A percentile compares a stretch with the other conserved stretches of the same genome.
Conservation (phyloP, 495 filamentous ascomycete genomes). For the Choiromyces venosus region DNA sequence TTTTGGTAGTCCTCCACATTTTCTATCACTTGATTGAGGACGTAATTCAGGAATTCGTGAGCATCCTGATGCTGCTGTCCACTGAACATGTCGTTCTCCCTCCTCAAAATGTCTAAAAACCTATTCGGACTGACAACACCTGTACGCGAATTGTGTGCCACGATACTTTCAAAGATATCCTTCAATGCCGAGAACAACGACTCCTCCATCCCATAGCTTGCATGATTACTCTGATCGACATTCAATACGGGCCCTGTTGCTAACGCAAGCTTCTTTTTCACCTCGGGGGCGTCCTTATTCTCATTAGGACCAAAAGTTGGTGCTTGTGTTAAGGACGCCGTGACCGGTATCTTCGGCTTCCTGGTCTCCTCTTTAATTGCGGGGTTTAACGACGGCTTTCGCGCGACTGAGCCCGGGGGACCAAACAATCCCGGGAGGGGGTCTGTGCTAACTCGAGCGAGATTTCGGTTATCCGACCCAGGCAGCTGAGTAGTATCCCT, state of each 20-base stretch:
- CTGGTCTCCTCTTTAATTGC: constrained; percentile 34
- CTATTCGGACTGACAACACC: constrained; percentile 89
- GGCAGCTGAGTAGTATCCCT: constrained; percentile 50
- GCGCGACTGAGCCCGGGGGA: constrained; percentile 44
- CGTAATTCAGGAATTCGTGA: constrained; percentile 89
- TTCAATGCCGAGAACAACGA: constrained; percentile 89
- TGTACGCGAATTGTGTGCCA: constrained; percentile 71
- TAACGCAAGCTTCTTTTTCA: constrained; percentile 92
- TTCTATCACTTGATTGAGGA: constrained; percentile 92
- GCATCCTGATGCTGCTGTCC: constrained; percentile 97
- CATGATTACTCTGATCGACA: constrained; percentile 69
- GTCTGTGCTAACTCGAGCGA: constrained; percentile 50
- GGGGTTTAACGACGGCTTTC: constrained; percentile 44
- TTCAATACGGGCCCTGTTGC: constrained; percentile 78
- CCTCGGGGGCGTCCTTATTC: constrained; percentile 71
- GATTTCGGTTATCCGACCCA: constrained; percentile 28
- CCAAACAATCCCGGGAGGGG: constrained; percentile 46
- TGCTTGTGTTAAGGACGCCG: constrained; percentile 26
- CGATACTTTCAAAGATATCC: constrained; percentile 90
- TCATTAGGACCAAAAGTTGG: constrained; percentile 38
- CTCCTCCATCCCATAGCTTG: constrained; percentile 85
- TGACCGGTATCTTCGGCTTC: constrained; percentile 27
- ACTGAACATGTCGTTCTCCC: constrained; percentile 96
- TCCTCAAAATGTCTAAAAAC: constrained; percentile 86
- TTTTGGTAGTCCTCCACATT: constrained; percentile 67